phyloP scores from a whole-genome alignment of 192 early-diverging fungal genomes.

The Oehlia diaphana region DNA sequence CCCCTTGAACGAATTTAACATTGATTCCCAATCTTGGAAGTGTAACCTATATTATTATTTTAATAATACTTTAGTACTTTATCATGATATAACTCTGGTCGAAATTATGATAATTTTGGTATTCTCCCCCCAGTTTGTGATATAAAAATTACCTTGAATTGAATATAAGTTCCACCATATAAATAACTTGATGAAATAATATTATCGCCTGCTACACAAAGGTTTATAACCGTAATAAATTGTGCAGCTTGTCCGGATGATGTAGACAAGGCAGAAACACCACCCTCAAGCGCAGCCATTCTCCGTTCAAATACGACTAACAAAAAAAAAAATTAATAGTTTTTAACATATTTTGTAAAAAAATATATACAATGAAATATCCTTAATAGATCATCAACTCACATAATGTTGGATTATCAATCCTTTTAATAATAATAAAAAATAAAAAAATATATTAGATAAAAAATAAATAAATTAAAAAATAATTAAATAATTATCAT shows the following conservation, averaged over 20 bases:
- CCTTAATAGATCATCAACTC: too few relatives aligned
- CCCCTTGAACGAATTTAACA: conserved; percentile 73
- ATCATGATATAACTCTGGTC: too few relatives aligned
- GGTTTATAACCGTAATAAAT: conserved; percentile 76
- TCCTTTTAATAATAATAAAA: background rate
- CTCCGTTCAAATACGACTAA: conserved; percentile 81
- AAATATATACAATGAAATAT: too few relatives aligned
- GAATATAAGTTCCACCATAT: conserved; percentile 69
- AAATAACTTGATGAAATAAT: conserved; percentile 78
- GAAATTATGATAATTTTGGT: too few relatives aligned
- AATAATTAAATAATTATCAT: too few relatives aligned
- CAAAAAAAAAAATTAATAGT: too few relatives aligned
- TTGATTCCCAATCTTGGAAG: conserved; percentile 86
- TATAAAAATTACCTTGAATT: background rate
- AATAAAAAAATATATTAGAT: background rate
- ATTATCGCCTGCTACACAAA: conserved; percentile 84
- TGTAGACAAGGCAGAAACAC: conserved; percentile 65
- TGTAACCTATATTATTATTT: conserved; percentile 11
- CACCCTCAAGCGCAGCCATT: conserved; percentile 88
- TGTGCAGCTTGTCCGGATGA: conserved; percentile 81
- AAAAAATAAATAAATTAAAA: too few relatives aligned
- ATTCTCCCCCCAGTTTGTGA: too few relatives aligned
- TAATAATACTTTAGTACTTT: too few relatives aligned
- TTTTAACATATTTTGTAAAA: too few relatives aligned
- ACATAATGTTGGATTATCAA: background rate